phyloP scores from a whole-genome alignment of 139 green algal genomes.

The Chlorella sp. region DNA sequence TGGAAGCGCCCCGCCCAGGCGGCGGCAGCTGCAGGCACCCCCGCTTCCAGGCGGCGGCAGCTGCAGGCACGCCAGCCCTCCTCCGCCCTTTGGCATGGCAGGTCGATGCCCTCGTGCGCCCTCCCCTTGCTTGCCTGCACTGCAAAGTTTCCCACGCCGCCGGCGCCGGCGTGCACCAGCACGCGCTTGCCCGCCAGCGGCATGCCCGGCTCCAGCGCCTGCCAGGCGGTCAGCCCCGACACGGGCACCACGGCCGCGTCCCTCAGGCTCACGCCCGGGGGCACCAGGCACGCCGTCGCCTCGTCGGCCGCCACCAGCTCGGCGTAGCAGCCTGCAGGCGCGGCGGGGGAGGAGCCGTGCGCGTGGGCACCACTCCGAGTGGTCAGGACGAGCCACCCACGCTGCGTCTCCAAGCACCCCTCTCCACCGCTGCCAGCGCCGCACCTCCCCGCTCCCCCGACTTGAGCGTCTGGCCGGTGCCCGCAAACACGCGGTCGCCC shows the following conservation, averaged over 20 bases:
- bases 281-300: conserved; percentile 13
- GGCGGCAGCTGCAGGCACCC: no score
- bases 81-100: no score
- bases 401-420: no score
- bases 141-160: conserved; percentile 44
- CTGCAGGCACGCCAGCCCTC: no score
- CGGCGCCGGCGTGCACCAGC: conserved; percentile 43
- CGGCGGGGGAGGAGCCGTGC: no score
- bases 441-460: background rate
- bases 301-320: conserved; percentile 10
- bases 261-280: conserved; percentile 11
- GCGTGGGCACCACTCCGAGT: no score
- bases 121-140: conserved; percentile 15
- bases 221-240: conserved; percentile 42
- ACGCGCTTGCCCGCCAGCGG: conserved; percentile 37
- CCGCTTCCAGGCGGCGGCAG: no score
- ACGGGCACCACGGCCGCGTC: conserved; percentile 41
- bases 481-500: conserved; percentile 16
- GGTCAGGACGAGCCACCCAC: no score
- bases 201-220: conserved; percentile 34
- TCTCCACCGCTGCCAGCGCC: no score
- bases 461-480: conserved; percentile 8
- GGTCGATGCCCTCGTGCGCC: no score
- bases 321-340: background rate
- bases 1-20: no score